Base-by-base conservation (phyloP, 768 basidiomycete genomes). In the Tylopilus sp. region DNA sequence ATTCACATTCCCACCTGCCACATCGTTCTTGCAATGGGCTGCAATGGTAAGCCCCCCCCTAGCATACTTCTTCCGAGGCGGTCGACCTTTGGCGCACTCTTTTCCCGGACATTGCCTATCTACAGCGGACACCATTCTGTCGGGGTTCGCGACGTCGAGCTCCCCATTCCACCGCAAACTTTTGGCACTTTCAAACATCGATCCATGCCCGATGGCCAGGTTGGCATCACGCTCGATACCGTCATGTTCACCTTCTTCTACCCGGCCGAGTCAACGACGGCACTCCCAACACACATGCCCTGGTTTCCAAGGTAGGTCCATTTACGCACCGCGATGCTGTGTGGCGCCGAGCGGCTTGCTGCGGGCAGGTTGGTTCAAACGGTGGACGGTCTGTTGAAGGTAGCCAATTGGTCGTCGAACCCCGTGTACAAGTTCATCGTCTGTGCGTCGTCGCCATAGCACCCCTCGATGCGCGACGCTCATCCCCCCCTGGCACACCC, bases 191-290 rank as follows among this genome's bases (percentile, higher is more conserved):
- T 69, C 55, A 62, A 48, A 26, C 68, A 63, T 51, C 46, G 61
- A 36, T 52, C 44, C 7, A 60, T 64, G 52, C 51, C 56, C 0
- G 38, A 61, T 12, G 54, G 57, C 8, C 49, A 61, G 20, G 56
- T 59, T 2, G 68, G 67, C 8, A 58, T 73, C 26, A 53, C 58
- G 3, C 59, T 69, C 20, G 61, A 71, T 39, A 61, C 65, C 18
- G 51, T 71, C 41, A 48, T 64, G 48, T 70, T 71, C 41, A 62
- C 65, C 3, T 52, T 69, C 12, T 72, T 70, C 51, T 69, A 70
- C 48, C 69, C 70, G 40, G 48, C 63, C 18, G 59, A 66, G 20
- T 31, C 44, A 1, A 44, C 36, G 12, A 28, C 42, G 7, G 3
- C 18, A 13, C 48, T 26, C 31, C 21, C 36, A 0, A 17, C 44